phyloP scores from a whole-genome alignment of 345 rosid genomes.

The Camelina laxa region DNA sequence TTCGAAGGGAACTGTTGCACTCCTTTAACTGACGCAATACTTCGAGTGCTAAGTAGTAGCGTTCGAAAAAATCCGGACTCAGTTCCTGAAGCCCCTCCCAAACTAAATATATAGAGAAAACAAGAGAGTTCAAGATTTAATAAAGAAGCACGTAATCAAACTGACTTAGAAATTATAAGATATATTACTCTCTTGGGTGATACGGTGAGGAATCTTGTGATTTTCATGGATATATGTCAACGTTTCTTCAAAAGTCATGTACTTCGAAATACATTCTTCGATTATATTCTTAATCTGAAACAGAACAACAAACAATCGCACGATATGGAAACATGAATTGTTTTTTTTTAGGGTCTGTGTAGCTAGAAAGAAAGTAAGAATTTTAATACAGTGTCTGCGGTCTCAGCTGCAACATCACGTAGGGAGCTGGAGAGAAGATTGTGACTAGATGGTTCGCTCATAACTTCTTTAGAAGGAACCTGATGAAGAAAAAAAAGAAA shows the following conservation, averaged over 20 bases:
- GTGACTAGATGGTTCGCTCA: not conserved
- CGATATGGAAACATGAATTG: conserved; percentile 2
- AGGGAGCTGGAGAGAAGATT: not conserved
- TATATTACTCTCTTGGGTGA: not conserved
- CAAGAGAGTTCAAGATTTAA: not conserved
- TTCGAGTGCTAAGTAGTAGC: not conserved
- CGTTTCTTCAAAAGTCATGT: conserved; percentile 23
- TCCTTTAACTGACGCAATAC: not conserved
- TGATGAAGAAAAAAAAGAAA: not conserved
- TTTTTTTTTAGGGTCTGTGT: not conserved
- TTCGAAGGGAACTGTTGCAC: not conserved
- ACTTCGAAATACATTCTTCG: not conserved
- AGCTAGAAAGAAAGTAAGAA: not conserved
- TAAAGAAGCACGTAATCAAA: not conserved
- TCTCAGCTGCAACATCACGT: not conserved
- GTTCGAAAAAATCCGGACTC: conserved; percentile 8
- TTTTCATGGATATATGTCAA: not conserved
- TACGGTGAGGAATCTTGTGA: not conserved
- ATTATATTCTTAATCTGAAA: conserved; percentile 17
- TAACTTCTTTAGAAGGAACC: not conserved
- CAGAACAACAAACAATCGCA: not conserved
- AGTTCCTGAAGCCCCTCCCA: conserved; percentile 31
- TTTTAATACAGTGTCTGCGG: not conserved
- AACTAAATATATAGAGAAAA: conserved; percentile 17
- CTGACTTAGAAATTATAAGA: not conserved